These are phyloP conservation scores for Colletotrichum phormii DNA, from an alignment of 2,329 filamentous ascomycete genomes.

Conservation along the genomic window DNA sequence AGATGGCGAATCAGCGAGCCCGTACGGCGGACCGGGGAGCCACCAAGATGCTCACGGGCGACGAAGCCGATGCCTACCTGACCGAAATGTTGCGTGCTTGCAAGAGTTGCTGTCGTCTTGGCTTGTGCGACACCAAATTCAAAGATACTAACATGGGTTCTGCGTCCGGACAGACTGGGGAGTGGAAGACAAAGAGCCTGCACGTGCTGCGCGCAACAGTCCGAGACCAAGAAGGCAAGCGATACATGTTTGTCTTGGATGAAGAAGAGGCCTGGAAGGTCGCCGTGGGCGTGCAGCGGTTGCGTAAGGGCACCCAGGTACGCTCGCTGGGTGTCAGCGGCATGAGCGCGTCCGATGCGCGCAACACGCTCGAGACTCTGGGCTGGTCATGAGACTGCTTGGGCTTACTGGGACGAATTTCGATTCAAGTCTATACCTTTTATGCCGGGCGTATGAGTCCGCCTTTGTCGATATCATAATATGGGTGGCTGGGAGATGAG, in stretches of 20 bases:
- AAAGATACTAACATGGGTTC: slow-evolving; percentile 55
- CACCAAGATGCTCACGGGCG: slow-evolving; percentile 65
- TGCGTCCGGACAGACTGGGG: slow-evolving; percentile 60
- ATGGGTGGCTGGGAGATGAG: neutral
- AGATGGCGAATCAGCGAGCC: slow-evolving; percentile 56
- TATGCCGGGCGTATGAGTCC: neutral
- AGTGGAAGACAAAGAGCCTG: slow-evolving; percentile 65
- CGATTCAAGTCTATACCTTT: neutral
- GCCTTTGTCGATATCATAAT: slow-evolving; percentile 3
- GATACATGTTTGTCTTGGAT: slow-evolving; percentile 72
- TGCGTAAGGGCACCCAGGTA: slow-evolving; percentile 70
- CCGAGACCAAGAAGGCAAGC: slow-evolving; percentile 74
- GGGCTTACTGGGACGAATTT: neutral
- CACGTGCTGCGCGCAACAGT: slow-evolving; percentile 74
- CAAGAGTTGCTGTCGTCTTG: slow-evolving; percentile 71
- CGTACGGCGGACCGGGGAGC: slow-evolving; percentile 61
- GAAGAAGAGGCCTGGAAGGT: slow-evolving; percentile 78
- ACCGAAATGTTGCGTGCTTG: slow-evolving; percentile 72
- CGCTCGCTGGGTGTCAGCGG: slow-evolving; percentile 69
- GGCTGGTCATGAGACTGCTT: slow-evolving; percentile 57
- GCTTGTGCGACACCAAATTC: slow-evolving; percentile 59
- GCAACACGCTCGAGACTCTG: slow-evolving; percentile 66
- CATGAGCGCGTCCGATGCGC: slow-evolving; percentile 66
- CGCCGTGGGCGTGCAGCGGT: slow-evolving; percentile 68
- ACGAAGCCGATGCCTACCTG: slow-evolving; percentile 76